phyloP scores from a whole-genome alignment of 306 rosid genomes.

The Canavalia gladiata region DNA sequence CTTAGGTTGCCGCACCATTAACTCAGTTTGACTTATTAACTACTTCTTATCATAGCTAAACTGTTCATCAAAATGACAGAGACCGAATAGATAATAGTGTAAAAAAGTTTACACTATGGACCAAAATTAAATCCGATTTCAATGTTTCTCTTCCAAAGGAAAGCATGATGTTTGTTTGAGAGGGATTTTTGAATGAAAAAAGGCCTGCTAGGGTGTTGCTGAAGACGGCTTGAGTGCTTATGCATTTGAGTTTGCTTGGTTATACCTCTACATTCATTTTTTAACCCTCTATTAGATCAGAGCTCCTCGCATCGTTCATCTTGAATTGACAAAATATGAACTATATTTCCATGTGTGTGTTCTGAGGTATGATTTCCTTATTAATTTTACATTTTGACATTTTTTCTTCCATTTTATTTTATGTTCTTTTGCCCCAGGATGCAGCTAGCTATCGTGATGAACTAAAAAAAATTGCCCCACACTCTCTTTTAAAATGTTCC shows the following conservation, averaged over 20 bases:
- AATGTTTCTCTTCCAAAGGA: background rate
- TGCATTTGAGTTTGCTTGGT: background rate
- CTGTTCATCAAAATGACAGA: background rate
- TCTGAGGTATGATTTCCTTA: background rate
- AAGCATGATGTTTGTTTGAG: background rate
- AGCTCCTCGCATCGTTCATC: conserved; percentile 5
- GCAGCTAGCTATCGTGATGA: conserved; percentile 93
- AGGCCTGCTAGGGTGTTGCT: background rate
- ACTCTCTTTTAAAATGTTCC: conserved; percentile 82
- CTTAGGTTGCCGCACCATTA: background rate
- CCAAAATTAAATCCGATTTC: background rate
- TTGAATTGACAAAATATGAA: conserved; percentile 4
- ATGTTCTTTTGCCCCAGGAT: conserved; percentile 58
- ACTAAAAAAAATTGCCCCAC: conserved; percentile 79
- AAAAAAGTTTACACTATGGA: background rate
- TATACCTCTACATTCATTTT: background rate
- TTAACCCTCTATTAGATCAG: conserved; percentile 12
- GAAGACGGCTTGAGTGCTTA: background rate
- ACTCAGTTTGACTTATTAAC: conserved; percentile 1
- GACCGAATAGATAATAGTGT: background rate
- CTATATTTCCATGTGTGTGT: conserved; percentile 27
- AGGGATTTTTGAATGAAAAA: background rate
- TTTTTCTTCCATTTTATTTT: background rate
- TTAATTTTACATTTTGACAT: conserved; percentile 23
- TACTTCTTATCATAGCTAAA: background rate